Evolutionary conservation across 176 grass and related monocot species (phyloP).

Genomic region (Ensete glaucum): DNA sequence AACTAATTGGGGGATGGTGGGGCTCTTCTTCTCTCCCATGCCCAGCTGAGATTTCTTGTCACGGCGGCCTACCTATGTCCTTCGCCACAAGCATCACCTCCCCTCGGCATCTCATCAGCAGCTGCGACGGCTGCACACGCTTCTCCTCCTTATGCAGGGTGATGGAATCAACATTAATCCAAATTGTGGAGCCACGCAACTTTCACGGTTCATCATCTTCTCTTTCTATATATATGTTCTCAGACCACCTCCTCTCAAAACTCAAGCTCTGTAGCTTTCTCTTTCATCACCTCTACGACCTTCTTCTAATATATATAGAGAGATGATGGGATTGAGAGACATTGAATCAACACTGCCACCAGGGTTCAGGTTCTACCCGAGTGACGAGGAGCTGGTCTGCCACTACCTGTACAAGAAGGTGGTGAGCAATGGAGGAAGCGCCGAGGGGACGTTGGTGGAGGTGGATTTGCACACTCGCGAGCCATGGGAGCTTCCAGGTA

Average conservation of each 20-base stretch:
- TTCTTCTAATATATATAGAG: neutral
- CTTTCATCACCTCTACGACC: no score
- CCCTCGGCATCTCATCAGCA: no score
- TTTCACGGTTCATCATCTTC: no score
- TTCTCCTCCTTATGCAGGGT: neutral
- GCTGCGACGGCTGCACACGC: no score
- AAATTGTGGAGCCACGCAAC: no score
- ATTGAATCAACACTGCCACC: neutral
- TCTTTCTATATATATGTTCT: no score
- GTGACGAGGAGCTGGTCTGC: slow-evolving; percentile 5
- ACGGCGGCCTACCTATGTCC: neutral
- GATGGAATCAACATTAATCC: no score
- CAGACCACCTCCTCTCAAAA: no score
- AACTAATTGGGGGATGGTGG: no score
- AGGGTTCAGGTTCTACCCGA: slow-evolving; percentile 6
- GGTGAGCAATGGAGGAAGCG: neutral
- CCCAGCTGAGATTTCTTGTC: neutral
- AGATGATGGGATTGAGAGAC: neutral
- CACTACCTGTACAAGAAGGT: slow-evolving; percentile 7
- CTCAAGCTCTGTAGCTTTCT: no score
- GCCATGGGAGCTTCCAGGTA: slow-evolving; percentile 4
- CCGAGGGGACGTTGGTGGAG: slow-evolving; percentile 4
- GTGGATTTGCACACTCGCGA: slow-evolving; percentile 3
- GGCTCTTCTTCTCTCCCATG: neutral
- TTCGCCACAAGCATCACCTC: neutral